Evolutionary conservation across 1,284 basidiomycete genomes (phyloP), one percentile per base, ranked within the genome.

Genomic region (Tremellales sp.): DNA sequence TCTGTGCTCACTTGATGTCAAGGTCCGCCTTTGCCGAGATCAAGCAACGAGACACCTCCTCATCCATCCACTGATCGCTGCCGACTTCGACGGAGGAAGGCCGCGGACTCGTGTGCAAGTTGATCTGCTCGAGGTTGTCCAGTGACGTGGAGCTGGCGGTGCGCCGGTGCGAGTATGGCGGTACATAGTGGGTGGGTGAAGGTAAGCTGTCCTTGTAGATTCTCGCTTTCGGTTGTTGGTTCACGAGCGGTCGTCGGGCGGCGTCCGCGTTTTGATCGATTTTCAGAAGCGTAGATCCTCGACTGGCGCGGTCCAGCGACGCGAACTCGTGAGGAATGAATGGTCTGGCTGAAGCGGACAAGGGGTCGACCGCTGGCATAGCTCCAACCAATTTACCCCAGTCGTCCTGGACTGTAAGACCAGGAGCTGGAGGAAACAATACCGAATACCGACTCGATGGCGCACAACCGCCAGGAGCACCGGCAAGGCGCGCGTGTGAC

Each of bases 51-150:
- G 58, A 61, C 5, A 73, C 65, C 41, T 53, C 53, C 24, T 43
- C 46, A 35, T 60, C 52, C 65, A 71, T 67, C 70, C 70, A 73
- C 35, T 67, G 62, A 50, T 73, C 70, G 23, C 60, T 66, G 6
- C 67, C 67, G 0, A 64, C 41, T 3, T 40, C 43, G 17, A 15
- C 11, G 11, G 10, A 23, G 21, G 26, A 36, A 8, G 15, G 37
- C 45, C 13, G 13, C n/a, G n/a, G n/a, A n/a, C n/a, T n/a, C 31
- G 41, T 48, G 2, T 43, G 51, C 6, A 54, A 26, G n/a, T 27
- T 33, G 29, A 19, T 40, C 36, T 45, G 46, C 4, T 27, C 37
- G 17, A 46, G 40, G 7, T 48, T 43, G 13, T 27, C 33, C n/a
- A 50, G 45, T 4, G 50, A 53, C 13, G 45, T 45, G 2, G 49